Conservation (phyloP, 1,284 basidiomycete genomes). For the Chiua sp. region DNA sequence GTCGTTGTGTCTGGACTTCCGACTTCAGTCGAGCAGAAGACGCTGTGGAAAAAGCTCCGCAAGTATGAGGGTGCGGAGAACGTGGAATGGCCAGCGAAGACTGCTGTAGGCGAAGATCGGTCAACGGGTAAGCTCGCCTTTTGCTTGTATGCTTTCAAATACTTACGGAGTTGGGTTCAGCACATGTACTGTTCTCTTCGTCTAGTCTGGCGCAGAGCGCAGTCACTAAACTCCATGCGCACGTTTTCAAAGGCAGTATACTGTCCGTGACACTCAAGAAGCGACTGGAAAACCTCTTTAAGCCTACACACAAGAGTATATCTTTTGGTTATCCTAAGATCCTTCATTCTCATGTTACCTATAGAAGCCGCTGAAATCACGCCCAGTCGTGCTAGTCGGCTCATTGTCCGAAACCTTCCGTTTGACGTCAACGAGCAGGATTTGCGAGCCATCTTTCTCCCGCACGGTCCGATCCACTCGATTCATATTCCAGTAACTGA, state of each 20-base stretch:
- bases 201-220: slow-evolving; percentile 77
- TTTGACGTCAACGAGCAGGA: slow-evolving; percentile 87
- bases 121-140: slow-evolving; percentile 35
- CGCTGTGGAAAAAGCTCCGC: slow-evolving; percentile 88
- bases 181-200: slow-evolving; percentile 79
- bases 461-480: slow-evolving; percentile 88
- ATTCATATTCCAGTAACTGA: slow-evolving; percentile 74
- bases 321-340: not conserved
- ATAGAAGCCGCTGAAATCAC: slow-evolving; percentile 23
- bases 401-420: slow-evolving; percentile 93
- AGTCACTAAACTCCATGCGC: slow-evolving; percentile 87
- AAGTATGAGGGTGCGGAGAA: slow-evolving; percentile 77
- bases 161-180: slow-evolving; percentile 42
- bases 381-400: slow-evolving; percentile 72
- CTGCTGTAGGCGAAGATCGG: slow-evolving; percentile 48
- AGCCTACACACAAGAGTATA: slow-evolving; percentile 44
- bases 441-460: slow-evolving; percentile 86
- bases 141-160: slow-evolving; percentile 8
- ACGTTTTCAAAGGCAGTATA: slow-evolving; percentile 90
- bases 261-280: slow-evolving; percentile 94
- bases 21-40: slow-evolving; percentile 68
- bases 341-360: slow-evolving; percentile 27
- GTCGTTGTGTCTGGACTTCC: slow-evolving; percentile 82
- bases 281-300: slow-evolving; percentile 73
- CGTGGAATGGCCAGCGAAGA: slow-evolving; percentile 71